Conservation (phyloP, 176 grass and related monocot genomes). For the Raddia distichophylla region DNA sequence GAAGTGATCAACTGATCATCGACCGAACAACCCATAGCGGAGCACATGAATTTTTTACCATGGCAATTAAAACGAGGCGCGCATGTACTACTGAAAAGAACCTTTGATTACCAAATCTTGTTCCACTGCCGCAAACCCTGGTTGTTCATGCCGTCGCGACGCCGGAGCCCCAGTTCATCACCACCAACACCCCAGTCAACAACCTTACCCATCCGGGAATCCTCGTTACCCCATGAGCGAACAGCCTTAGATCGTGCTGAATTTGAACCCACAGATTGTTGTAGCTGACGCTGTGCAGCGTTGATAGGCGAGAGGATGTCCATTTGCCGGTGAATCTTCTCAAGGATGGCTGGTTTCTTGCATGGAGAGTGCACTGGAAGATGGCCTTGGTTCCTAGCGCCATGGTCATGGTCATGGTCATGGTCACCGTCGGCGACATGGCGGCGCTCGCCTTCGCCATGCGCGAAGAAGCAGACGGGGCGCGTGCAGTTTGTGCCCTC, state of each 20-base stretch:
- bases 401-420: no score
- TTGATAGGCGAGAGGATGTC: slow-evolving; percentile 71
- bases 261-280: slow-evolving; percentile 38
- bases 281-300: slow-evolving; percentile 54
- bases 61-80: not conserved
- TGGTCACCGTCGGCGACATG: slow-evolving; percentile 32
- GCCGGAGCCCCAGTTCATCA: slow-evolving; percentile 42
- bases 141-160: slow-evolving; percentile 23
- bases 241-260: slow-evolving; percentile 33
- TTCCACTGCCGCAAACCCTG: slow-evolving; percentile 48
- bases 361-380: slow-evolving; percentile 54
- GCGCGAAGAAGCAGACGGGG: slow-evolving; percentile 72
- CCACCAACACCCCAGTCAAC: slow-evolving; percentile 73
- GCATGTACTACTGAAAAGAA: no score
- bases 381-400: slow-evolving; percentile 21
- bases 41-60: slow-evolving; percentile 38
- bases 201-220: slow-evolving; percentile 51
- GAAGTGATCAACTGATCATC: slow-evolving; percentile 36
- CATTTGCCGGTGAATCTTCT: slow-evolving; percentile 61
- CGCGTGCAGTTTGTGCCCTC: no score
- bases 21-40: slow-evolving; percentile 31
- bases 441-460: slow-evolving; percentile 78
- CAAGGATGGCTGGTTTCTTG: slow-evolving; percentile 76
- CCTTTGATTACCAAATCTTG: slow-evolving; percentile 66
- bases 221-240: slow-evolving; percentile 62